Evolutionary conservation across 768 basidiomycete species (phyloP), one percentile per base, ranked within the genome.

Genomic region (Russula dissimulans): DNA sequence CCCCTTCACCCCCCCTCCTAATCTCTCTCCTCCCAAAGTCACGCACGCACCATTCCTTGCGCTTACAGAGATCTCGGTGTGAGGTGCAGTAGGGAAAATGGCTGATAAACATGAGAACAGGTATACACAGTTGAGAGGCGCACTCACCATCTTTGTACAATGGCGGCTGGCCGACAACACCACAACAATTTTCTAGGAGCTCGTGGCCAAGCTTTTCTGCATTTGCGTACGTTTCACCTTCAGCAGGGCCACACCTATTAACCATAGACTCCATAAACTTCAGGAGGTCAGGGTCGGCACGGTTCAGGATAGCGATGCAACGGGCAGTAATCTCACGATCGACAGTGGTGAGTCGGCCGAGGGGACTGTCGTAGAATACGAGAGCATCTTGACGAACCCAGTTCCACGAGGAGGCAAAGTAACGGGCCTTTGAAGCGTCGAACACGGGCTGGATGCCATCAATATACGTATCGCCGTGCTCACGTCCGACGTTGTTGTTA

Each of bases 281-380:
- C 67, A 94, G 73, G 68, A 97, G 84, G 61, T 88, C 88, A 3
- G 90, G 89, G 71, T 97, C 95, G 10, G 95, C 95, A 64, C 97
- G 87, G 75, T 98, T 98, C 77, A 99, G 91, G 69, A 99, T 89
- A 59, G 91, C 85, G 61, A 26, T 26, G 2, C 22, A 26, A 26
- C 22, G 22, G 22, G 22, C 22, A 2, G 22, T 26, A 26, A 26
- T 93, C 71, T 95, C 93, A 54, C 93, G 89, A 69, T 97, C 94
- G 65, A 97, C 90, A 17, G 92, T 93, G 26, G 87, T 94, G 57
- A 95, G 82, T 47, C 88, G 86, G 50, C 97, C 97, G 66, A 94
- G 93, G 67, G 98, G 93, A 75, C 98, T 97, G 72, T 98, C 95
- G 74, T 95, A 97, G 76, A 86, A 98, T 91, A 99, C 94, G 31